A percentile compares a stretch with the other conserved stretches of the same genome.
These are phyloP conservation scores for Fusarium armeniacum DNA, from an alignment of 2,329 filamentous ascomycete species.

Conservation along the genomic window DNA sequence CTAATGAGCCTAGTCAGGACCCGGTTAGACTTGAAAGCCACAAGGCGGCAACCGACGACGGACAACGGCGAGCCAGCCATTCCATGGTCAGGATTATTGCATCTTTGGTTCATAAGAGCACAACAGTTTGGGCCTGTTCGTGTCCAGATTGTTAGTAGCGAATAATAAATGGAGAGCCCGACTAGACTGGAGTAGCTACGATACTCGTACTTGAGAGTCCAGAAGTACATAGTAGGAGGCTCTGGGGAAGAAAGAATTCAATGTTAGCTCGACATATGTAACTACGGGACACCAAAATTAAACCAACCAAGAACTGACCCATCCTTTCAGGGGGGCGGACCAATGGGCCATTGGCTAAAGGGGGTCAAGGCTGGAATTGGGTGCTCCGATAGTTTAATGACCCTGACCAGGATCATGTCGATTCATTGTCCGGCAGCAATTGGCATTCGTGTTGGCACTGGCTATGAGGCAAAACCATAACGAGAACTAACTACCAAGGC, in stretches of 20 bases:
- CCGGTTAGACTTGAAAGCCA: constrained; percentile 22
- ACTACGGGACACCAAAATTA: not conserved
- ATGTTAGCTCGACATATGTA: not conserved
- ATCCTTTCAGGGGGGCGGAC: constrained; percentile 19
- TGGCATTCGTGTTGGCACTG: not conserved
- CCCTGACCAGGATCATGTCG: constrained; percentile 42
- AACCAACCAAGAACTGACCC: constrained; percentile 3
- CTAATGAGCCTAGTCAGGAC: constrained; percentile 26
- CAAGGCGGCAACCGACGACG: constrained; percentile 21
- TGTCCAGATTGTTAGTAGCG: not conserved
- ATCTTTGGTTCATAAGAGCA: constrained; percentile 17
- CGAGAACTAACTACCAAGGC: not conserved
- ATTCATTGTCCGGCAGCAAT: constrained; percentile 23
- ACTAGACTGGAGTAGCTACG: not conserved
- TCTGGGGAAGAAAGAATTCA: constrained; percentile 20
- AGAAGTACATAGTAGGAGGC: not conserved
- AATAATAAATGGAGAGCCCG: not conserved
- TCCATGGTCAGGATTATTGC: constrained; percentile 30
- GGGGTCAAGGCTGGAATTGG: constrained; percentile 53
- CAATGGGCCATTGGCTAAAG: constrained; percentile 50
- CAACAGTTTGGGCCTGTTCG: not conserved
- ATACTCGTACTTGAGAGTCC: not conserved
- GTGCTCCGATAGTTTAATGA: constrained; percentile 56
- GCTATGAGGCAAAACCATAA: not conserved
- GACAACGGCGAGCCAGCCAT: constrained; percentile 36